Evolutionary conservation across 345 rosid species (phyloP), one percentile per base, ranked within the genome.

Genomic region (Iberis pinnata): DNA sequence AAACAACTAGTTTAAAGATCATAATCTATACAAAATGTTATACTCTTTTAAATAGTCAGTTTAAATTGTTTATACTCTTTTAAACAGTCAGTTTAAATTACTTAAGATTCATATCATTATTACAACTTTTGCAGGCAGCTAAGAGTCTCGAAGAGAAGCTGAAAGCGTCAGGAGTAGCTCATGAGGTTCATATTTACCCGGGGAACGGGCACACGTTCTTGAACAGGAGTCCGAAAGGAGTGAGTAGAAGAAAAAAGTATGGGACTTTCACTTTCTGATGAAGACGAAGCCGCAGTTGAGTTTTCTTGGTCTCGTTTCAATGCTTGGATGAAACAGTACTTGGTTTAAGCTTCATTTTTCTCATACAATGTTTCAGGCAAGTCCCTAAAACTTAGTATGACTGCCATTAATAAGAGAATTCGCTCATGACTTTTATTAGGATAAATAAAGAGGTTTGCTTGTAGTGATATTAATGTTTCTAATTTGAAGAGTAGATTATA

Each of bases 241-340:
- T 85, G 57, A 53, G 75, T 69, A 76, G 98, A 76, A 81, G 95
- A 73, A 85, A n/a, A 80, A 69, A 36, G 68, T 50, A 92, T 85
- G 98, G 97, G 95, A 66, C 17, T 85, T 78, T 70, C 78, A 66
- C 17, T 85, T 78, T 70, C 78, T 11, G 97, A 88, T 56, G 86
- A 85, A 58, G 89, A 85, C 61, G 86, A 78, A 45, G 82, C 78
- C 5, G 84, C 98, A 0, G 95, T 75, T 19, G 77, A 81, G 66
- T 79, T 85, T 43, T 96, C 97, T 6, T 92, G 97, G 97, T 80
- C 93, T 58, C 93, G 95, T 51, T 88, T 85, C 68, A 70, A 67
- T 22, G 60, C 89, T 1, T 92, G 96, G 98, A 88, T 92, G 97
- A 44, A 74, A 17, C 75, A 50, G 37, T 77, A 74, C 82, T 70